phyloP scores from a whole-genome alignment of 1,284 basidiomycete species.

The Chalciporus sp. region DNA sequence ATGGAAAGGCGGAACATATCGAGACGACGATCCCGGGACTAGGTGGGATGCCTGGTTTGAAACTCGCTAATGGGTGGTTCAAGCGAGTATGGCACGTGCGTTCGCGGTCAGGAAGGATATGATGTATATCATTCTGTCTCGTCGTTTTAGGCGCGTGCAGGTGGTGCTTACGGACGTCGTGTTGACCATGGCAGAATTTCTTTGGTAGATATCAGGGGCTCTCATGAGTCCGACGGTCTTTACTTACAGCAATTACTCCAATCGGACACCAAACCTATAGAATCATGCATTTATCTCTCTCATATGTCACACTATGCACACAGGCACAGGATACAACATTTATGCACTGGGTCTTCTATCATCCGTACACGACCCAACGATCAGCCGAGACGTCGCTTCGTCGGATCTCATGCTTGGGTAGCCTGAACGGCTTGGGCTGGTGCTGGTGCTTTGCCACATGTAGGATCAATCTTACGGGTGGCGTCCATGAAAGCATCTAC shows the following conservation, averaged over 20 bases:
- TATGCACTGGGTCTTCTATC: slow-evolving; percentile 3
- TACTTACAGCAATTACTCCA: slow-evolving; percentile 1
- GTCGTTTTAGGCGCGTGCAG: not conserved
- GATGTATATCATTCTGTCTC: slow-evolving; percentile 2
- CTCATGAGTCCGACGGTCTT: not conserved
- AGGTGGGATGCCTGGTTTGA: slow-evolving; percentile 26
- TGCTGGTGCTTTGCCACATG: slow-evolving; percentile 31
- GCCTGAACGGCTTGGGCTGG: not conserved
- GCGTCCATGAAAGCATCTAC: slow-evolving; percentile 85
- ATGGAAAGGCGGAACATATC: slow-evolving; percentile 23
- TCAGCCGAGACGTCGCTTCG: not conserved
- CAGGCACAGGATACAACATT: slow-evolving; percentile 1
- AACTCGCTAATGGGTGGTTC: slow-evolving; percentile 31
- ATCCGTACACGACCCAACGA: not conserved
- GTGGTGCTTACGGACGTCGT: not conserved
- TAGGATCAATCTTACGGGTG: slow-evolving; percentile 76
- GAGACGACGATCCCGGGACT: slow-evolving; percentile 27
- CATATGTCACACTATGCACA: slow-evolving; percentile 1
- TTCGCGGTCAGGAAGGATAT: slow-evolving; percentile 23
- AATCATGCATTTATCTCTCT: slow-evolving; percentile 2
- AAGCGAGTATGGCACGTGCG: slow-evolving; percentile 37
- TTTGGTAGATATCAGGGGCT: not conserved
- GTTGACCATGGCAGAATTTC: slow-evolving; percentile 11
- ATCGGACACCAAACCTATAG: not conserved
- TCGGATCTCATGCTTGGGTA: not conserved